Percentiles rank a stretch among this genome's conserved stretches.
Conservation (phyloP, 345 rosid genomes). For the Arabidopsis suecica region DNA sequence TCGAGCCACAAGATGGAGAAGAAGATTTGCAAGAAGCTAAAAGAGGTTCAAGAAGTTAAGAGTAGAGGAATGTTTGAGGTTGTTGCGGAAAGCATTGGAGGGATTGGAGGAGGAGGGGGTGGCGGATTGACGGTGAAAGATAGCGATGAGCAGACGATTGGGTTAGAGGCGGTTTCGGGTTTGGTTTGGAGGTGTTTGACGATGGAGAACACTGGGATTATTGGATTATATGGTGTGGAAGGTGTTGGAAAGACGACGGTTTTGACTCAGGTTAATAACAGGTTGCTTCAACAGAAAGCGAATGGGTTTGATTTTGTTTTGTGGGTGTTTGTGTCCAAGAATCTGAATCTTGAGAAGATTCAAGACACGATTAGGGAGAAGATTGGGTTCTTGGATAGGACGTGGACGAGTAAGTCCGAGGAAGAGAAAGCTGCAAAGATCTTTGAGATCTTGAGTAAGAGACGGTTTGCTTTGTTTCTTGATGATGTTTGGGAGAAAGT, state of each 20-base stretch:
- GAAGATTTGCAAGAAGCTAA: slow-evolving; percentile 39
- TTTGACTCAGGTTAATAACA: slow-evolving; percentile 49
- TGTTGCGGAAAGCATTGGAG: slow-evolving; percentile 36
- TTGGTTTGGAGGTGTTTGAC: slow-evolving; percentile 43
- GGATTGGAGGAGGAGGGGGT: slow-evolving; percentile 22
- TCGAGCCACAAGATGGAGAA: slow-evolving; percentile 42
- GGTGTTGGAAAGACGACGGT: slow-evolving; percentile 56
- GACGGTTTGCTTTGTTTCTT: slow-evolving; percentile 48
- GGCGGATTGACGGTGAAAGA: slow-evolving; percentile 21
- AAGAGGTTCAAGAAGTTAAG: slow-evolving; percentile 40
- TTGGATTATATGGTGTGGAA: slow-evolving; percentile 47
- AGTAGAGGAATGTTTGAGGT: slow-evolving; percentile 43
- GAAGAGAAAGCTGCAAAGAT: slow-evolving; percentile 43
- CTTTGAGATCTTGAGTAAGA: slow-evolving; percentile 48
- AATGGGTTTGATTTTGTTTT: slow-evolving; percentile 47
- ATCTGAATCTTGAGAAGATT: slow-evolving; percentile 39
- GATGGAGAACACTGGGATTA: slow-evolving; percentile 35
- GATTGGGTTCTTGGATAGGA: slow-evolving; percentile 45
- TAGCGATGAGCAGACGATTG: slow-evolving; percentile 39
- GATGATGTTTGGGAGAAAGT: slow-evolving; percentile 52
- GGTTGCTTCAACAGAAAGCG: slow-evolving; percentile 35
- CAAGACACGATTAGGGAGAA: slow-evolving; percentile 47
- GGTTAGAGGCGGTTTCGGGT: slow-evolving; percentile 45
- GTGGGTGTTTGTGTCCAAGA: slow-evolving; percentile 49
- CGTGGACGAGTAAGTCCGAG: slow-evolving; percentile 42